A percentile compares a stretch with the other conserved stretches of the same genome.
Evolutionary conservation across 2,329 filamentous ascomycete species (phyloP).

Genomic region (Claviceps sp.): DNA sequence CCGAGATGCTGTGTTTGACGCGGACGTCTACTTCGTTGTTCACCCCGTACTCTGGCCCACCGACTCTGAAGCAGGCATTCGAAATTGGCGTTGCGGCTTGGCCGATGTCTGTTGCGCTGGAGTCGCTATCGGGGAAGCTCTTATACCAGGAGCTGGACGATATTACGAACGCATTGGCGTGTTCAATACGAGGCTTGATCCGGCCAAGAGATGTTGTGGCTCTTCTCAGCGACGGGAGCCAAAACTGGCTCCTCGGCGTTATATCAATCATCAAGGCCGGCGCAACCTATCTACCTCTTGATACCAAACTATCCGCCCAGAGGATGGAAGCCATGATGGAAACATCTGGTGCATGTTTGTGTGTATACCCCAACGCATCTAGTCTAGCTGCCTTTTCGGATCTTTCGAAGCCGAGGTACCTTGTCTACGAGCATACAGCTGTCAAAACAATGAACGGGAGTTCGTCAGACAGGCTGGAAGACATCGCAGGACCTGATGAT

Average conservation of each 20-base stretch:
- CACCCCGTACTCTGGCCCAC: not conserved
- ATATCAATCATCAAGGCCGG: not conserved
- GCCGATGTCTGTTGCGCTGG: not conserved
- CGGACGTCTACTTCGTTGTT: not conserved
- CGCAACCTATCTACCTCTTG: not conserved
- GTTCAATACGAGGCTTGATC: not conserved
- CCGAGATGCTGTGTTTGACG: not conserved
- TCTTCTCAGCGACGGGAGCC: not conserved
- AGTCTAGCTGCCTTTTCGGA: not conserved
- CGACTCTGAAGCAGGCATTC: not conserved
- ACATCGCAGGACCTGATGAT: not conserved
- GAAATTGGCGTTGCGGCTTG: not conserved
- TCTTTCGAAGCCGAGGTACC: not conserved
- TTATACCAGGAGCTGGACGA: not conserved
- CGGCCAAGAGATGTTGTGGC: not conserved
- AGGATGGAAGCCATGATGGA: not conserved
- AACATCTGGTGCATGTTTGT: not conserved
- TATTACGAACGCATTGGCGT: not conserved
- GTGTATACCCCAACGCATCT: not conserved
- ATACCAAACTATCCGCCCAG: not conserved
- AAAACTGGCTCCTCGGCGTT: not conserved
- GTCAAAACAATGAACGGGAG: not conserved
- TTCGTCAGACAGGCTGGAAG: not conserved
- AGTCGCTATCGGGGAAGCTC: not conserved
- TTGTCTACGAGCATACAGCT: not conserved